Conservation (phyloP, 106 monocot species). For the Apostasia ramifera region DNA sequence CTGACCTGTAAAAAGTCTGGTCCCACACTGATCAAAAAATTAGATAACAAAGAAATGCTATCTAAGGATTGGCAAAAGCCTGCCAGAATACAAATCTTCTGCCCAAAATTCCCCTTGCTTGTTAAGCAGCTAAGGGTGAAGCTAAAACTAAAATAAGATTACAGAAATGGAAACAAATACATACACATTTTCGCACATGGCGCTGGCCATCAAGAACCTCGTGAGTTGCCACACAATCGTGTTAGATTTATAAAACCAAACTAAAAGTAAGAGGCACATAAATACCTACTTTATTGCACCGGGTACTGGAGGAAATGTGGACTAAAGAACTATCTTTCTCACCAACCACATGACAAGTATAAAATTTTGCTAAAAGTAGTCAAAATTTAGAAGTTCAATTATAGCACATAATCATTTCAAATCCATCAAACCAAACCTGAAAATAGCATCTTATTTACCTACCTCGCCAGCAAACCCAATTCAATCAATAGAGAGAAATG, state of each 20-base stretch:
- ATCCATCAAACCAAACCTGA: background rate
- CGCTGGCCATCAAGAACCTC: conserved; percentile 42
- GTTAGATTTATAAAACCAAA: conserved; percentile 57
- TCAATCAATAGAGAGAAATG: conserved; percentile 21
- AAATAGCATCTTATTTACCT: conserved; percentile 2
- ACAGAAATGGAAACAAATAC: conserved; percentile 43
- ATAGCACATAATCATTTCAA: no score
- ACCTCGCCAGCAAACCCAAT: conserved; percentile 19
- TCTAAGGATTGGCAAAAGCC: conserved; percentile 8
- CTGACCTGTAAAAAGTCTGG: conserved; percentile 16
- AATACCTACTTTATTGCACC: no score
- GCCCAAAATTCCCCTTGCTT: conserved; percentile 1
- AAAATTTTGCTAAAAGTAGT: no score
- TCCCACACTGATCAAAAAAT: conserved; percentile 9
- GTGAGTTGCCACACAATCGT: conserved; percentile 47
- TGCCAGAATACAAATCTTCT: conserved; percentile 2
- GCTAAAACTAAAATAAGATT: conserved; percentile 17
- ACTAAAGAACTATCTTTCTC: no score
- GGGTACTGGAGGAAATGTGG: no score
- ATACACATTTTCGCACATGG: conserved; percentile 60
- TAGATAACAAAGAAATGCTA: conserved; percentile 16
- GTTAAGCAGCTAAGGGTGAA: conserved; percentile 3
- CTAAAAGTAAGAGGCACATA: conserved; percentile 20
- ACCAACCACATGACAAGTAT: no score
- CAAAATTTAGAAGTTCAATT: no score